Base-by-base conservation (phyloP, 2,329 filamentous ascomycete genomes). In the Aspergillus uvarum region DNA sequence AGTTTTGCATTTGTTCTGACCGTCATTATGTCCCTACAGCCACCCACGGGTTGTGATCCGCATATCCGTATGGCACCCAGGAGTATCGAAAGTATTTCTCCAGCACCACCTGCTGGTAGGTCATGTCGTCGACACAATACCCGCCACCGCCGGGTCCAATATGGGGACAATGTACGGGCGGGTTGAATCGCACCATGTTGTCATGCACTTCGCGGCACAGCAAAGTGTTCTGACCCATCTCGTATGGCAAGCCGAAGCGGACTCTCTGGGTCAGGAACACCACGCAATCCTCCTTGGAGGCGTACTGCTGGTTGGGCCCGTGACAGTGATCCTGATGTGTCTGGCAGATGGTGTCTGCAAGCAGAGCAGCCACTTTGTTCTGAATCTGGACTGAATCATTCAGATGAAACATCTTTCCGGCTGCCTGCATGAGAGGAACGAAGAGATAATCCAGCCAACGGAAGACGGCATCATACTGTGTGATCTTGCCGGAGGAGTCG, bases 161-260 rank as follows among this genome's bases (percentile, higher is more conserved):
- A 61, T 71, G 68, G 8, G 66, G 7, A 24, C 68, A 72, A 51
- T 72, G 70, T n/a, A 67, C 58, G 3, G 63, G 59, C 0, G 70
- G 70, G 10, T 67, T 62, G 47, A 67, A 69, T 47, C 62, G 63
- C 16, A 72, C 68, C 69, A 71, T 71, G 55, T 68, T 68, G 56
- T 70, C 67, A 52, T 72, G 68, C 22, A 72, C 67, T 54, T 71
- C 65, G 1, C 70, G 67, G 49, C 68, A 72, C 7, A 72, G 63
- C 48, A 72, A 47, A 1, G 70, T 71, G 48, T 72, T 62, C 6
- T 63, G 51, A 1, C 70, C 69, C 12, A 72, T 56, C 53, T 72
- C 70, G 31, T 65, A 65, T 1, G 60, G 58, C 51, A 67, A 62
- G 2, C 70, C 70, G 29, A 72, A 72, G 2, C 68, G 65, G 1